Conservation (phyloP, 2,329 filamentous ascomycete genomes). For the Pseudogymnoascus sp. region DNA sequence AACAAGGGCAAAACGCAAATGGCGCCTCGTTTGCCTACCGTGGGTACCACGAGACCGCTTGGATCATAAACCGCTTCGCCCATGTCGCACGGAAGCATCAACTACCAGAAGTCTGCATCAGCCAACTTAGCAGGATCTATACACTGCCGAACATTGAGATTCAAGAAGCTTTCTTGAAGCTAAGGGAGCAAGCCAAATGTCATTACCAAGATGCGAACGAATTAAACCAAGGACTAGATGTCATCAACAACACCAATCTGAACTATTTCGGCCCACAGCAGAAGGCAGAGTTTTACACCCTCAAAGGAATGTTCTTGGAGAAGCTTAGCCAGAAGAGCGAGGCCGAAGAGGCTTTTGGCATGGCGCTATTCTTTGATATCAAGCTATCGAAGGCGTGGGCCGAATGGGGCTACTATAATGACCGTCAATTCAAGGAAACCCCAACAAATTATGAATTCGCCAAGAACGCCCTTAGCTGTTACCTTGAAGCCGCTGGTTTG, state of each 20-base stretch:
- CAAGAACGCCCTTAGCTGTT: conserved; percentile 88
- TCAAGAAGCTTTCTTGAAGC: conserved; percentile 94
- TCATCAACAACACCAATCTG: conserved; percentile 99
- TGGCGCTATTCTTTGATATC: conserved; percentile 91
- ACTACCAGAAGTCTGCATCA: conserved; percentile 94
- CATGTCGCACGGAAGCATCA: conserved; percentile 97
- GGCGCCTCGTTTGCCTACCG: conserved; percentile 86
- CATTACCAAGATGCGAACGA: conserved; percentile 95
- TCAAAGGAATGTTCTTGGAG: conserved; percentile 98
- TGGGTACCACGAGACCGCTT: conserved; percentile 96
- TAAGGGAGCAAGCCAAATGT: conserved; percentile 97
- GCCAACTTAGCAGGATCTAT: conserved; percentile 93
- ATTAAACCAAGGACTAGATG: conserved; percentile 84
- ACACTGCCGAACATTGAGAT: conserved; percentile 99
- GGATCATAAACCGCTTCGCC: conserved; percentile 99
- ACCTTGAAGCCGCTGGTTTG: conserved; percentile 87
- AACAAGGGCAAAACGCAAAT: conserved; percentile 69
- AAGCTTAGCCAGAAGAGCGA: conserved; percentile 87
- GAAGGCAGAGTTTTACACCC: conserved; percentile 97
- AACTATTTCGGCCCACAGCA: conserved; percentile 96
- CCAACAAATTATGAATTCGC: conserved; percentile 74
- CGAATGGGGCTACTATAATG: conserved; percentile 98
- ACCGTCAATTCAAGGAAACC: conserved; percentile 89
- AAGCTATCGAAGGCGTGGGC: conserved; percentile 96
- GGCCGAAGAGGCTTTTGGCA: conserved; percentile 88